Conservation (phyloP, 495 filamentous ascomycete genomes). For the Talaromyces ruber region DNA sequence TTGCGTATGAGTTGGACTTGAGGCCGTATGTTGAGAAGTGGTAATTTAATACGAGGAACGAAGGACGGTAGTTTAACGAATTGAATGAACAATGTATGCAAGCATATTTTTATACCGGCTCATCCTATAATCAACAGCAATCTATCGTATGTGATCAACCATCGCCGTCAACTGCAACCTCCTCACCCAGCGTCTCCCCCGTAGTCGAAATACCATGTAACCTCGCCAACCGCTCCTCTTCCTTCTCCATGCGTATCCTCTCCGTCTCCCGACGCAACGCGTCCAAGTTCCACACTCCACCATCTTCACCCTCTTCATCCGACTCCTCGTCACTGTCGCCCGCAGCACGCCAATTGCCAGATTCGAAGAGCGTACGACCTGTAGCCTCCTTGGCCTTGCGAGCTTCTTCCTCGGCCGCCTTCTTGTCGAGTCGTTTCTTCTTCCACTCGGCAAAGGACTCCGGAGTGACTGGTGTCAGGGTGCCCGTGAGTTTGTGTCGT, state of each 20-base stretch:
- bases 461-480: slow-evolving; percentile 82
- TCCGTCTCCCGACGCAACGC: slow-evolving; percentile 65
- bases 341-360: slow-evolving; percentile 78
- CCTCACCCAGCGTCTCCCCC: slow-evolving; percentile 2
- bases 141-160: background rate
- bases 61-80: background rate
- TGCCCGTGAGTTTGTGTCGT: slow-evolving; percentile 85
- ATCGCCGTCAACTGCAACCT: background rate
- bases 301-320: slow-evolving; percentile 49
- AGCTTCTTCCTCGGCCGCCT: slow-evolving; percentile 84
- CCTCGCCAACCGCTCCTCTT: slow-evolving; percentile 35
- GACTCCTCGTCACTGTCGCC: slow-evolving; percentile 53
- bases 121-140: background rate
- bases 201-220: slow-evolving; percentile 15
- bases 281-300: slow-evolving; percentile 66
- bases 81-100: background rate
- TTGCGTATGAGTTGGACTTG: slow-evolving; percentile 80
- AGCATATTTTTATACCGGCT: background rate
- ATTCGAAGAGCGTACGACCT: slow-evolving; percentile 89
- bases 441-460: slow-evolving; percentile 96
- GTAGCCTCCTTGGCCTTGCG: slow-evolving; percentile 88
- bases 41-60: slow-evolving; percentile 14
- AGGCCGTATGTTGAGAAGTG: slow-evolving; percentile 76
- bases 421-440: slow-evolving; percentile 87
- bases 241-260: slow-evolving; percentile 38